Conservation (phyloP, 2,329 filamentous ascomycete genomes). For the Ceratocystis lukuohia region DNA sequence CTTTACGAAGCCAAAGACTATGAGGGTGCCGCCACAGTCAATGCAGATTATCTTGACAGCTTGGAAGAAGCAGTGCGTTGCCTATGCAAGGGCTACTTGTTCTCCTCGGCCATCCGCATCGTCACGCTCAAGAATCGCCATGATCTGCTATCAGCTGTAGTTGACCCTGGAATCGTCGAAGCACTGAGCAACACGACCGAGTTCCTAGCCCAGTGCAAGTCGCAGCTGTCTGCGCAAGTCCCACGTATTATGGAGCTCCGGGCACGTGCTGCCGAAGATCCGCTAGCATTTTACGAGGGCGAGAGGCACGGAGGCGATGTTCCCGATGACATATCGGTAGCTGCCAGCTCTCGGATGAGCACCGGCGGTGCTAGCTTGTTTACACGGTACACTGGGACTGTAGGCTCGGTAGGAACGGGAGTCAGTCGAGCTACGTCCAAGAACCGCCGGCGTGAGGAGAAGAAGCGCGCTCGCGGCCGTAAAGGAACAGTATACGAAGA, state of each 20-base stretch:
- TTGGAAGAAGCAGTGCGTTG: constrained; percentile 56
- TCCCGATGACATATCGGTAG: constrained; percentile 85
- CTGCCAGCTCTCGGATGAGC: constrained; percentile 63
- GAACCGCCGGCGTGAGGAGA: constrained; percentile 79
- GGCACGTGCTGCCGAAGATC: constrained; percentile 67
- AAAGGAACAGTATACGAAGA: constrained; percentile 98
- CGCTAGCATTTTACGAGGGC: constrained; percentile 77
- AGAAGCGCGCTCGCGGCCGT: constrained; percentile 85
- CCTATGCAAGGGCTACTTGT: constrained; percentile 76
- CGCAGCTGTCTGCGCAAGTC: constrained; percentile 70
- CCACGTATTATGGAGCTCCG: constrained; percentile 75
- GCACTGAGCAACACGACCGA: constrained; percentile 73
- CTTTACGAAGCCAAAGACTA: constrained; percentile 78
- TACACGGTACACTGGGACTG: constrained; percentile 74
- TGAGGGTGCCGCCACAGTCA: constrained; percentile 61
- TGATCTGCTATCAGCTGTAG: constrained; percentile 49
- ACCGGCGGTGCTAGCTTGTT: constrained; percentile 73
- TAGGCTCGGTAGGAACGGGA: constrained; percentile 57
- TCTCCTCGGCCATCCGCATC: constrained; percentile 76
- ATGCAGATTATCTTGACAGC: constrained; percentile 67
- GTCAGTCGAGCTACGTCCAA: constrained; percentile 71
- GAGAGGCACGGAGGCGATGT: constrained; percentile 56
- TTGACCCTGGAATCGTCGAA: constrained; percentile 71
- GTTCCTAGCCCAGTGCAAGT: constrained; percentile 82
- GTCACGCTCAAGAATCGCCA: constrained; percentile 47